Evolutionary conservation across 345 rosid species (phyloP).

Genomic region (Kernera saxatilis): DNA sequence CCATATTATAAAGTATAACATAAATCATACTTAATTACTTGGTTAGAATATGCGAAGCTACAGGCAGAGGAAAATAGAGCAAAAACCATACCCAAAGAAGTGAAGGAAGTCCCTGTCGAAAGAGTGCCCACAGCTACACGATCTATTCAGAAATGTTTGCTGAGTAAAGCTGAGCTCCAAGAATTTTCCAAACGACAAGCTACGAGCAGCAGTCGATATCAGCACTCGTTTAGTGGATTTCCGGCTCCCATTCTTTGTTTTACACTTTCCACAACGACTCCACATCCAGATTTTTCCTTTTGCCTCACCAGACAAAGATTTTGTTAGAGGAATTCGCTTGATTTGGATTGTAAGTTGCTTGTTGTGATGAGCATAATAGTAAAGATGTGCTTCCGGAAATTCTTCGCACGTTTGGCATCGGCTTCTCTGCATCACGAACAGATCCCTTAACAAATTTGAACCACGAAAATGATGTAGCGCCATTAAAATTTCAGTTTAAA

Average conservation of each 20-base stretch:
- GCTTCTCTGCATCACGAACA: slow-evolving; percentile 52
- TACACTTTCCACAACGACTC: slow-evolving; percentile 85
- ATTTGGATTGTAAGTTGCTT: slow-evolving; percentile 76
- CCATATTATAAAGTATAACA: neutral
- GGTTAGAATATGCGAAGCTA: neutral
- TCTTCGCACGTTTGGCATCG: slow-evolving; percentile 56
- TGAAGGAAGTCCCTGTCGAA: slow-evolving; percentile 63
- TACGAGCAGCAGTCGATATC: slow-evolving; percentile 64
- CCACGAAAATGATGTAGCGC: neutral
- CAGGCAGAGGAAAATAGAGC: neutral
- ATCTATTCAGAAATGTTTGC: slow-evolving; percentile 37
- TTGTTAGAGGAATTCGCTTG: slow-evolving; percentile 39
- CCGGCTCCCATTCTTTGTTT: slow-evolving; percentile 38
- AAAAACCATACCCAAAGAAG: slow-evolving; percentile 85
- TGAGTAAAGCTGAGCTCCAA: slow-evolving; percentile 83
- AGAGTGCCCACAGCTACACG: slow-evolving; percentile 84
- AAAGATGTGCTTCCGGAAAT: slow-evolving; percentile 70
- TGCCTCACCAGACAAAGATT: slow-evolving; percentile 56
- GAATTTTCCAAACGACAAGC: slow-evolving; percentile 91
- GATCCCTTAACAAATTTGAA: slow-evolving; percentile 15
- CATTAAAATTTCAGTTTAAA: neutral
- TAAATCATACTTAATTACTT: neutral
- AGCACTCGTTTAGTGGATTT: slow-evolving; percentile 76
- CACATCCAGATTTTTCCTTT: slow-evolving; percentile 98
- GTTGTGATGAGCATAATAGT: slow-evolving; percentile 76